Evolutionary conservation across 2,329 filamentous ascomycete species (phyloP).

Genomic region (Myriosclerotinia scirpicola): DNA sequence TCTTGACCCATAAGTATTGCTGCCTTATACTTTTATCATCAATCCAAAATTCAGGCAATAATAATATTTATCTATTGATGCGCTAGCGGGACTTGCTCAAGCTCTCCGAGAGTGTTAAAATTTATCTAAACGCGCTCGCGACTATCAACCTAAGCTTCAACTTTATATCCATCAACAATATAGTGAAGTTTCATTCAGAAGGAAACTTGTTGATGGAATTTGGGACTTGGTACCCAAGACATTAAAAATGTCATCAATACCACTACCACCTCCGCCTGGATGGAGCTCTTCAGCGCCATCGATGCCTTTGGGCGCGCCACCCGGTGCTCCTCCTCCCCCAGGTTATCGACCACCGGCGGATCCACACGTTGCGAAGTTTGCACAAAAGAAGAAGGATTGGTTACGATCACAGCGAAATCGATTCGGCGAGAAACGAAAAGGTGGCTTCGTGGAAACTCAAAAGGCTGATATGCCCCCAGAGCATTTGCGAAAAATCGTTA

Average conservation of each 20-base stretch:
- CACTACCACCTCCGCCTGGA: conserved; percentile 67
- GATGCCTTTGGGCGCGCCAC: conserved; percentile 48
- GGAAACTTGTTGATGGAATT: conserved; percentile 29
- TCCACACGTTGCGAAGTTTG: conserved; percentile 87
- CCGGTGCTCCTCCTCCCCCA: conserved; percentile 70
- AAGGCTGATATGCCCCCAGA: conserved; percentile 99
- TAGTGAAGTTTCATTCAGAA: conserved; percentile 20
- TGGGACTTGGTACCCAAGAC: conserved; percentile 32
- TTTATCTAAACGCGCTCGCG: conserved; percentile 23
- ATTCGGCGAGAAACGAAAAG: conserved; percentile 95
- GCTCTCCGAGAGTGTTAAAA: conserved; percentile 15
- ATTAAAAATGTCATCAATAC: conserved; percentile 56
- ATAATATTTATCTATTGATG: conserved; percentile 2
- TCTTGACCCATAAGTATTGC: not conserved
- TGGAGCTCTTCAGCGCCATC: conserved; percentile 55
- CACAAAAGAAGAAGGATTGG: conserved; percentile 99
- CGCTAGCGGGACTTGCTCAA: conserved; percentile 22
- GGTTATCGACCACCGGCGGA: conserved; percentile 80
- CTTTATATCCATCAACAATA: conserved; percentile 20
- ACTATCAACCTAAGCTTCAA: conserved; percentile 12
- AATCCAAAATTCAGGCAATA: not conserved
- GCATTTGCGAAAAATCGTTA: conserved; percentile 96
- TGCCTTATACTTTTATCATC: not conserved
- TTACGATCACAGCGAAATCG: conserved; percentile 84
- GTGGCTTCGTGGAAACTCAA: conserved; percentile 94